These are phyloP conservation scores for Hericium coralloides DNA, from an alignment of 768 basidiomycete species.

Conservation along the genomic window DNA sequence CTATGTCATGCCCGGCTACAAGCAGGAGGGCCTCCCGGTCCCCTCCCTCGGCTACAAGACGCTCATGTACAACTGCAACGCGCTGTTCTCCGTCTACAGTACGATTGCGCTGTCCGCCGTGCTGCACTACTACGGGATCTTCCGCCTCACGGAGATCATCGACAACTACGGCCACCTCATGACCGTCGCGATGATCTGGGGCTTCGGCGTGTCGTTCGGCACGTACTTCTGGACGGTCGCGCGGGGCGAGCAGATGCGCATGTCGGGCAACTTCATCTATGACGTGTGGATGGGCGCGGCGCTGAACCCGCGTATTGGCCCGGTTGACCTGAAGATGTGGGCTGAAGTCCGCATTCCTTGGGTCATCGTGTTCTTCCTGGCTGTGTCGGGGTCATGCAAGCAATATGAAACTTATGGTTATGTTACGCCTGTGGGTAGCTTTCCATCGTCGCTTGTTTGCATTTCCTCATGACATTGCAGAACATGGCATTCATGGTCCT, in stretches of 20 bases:
- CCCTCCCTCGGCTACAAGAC: constrained; percentile 90
- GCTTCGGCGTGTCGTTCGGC: constrained; percentile 71
- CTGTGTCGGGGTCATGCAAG: constrained; percentile 89
- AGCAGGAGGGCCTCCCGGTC: constrained; percentile 93
- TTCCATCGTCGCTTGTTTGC: not conserved
- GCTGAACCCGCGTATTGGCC: constrained; percentile 88
- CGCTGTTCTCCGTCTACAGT: constrained; percentile 73
- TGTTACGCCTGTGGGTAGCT: constrained; percentile 64
- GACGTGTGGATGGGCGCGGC: constrained; percentile 96
- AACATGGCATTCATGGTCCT: constrained; percentile 97
- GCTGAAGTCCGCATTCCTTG: constrained; percentile 95
- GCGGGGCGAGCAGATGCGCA: constrained; percentile 76
- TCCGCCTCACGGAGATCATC: constrained; percentile 90
- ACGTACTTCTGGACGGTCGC: constrained; percentile 74
- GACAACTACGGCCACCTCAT: constrained; percentile 95
- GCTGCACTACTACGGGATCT: constrained; percentile 73
- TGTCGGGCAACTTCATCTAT: constrained; percentile 93
- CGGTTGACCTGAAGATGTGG: constrained; percentile 97
- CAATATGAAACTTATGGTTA: constrained; percentile 91
- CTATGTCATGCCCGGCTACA: constrained; percentile 82
- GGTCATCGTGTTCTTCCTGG: constrained; percentile 90
- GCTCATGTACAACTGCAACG: constrained; percentile 96
- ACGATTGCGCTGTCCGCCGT: constrained; percentile 67
- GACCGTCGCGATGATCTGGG: constrained; percentile 90
- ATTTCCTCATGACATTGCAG: constrained; percentile 27